phyloP scores from a whole-genome alignment of 164 flowering plant genomes.

The Saururus chinensis region DNA sequence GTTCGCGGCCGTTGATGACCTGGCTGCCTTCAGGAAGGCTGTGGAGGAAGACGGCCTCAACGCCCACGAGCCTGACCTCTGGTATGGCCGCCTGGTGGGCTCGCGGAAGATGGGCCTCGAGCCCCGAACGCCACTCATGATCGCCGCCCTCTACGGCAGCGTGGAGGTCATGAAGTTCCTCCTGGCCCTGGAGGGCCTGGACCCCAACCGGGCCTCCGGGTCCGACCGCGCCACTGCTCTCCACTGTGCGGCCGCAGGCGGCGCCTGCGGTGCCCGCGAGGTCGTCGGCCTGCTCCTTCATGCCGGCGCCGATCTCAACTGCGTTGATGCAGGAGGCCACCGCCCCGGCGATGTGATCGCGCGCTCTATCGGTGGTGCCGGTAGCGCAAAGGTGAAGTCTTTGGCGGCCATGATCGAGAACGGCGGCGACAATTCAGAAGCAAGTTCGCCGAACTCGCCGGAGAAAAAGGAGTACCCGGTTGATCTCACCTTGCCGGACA shows the following conservation, averaged over 20 bases:
- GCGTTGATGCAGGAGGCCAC: constrained; percentile 22
- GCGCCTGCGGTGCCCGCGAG: constrained; percentile 36
- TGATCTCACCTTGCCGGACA: constrained; percentile 55
- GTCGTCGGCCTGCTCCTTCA: constrained; percentile 33
- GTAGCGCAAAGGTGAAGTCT: constrained; percentile 15
- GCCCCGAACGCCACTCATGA: constrained; percentile 77
- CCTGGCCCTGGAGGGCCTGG: constrained; percentile 24
- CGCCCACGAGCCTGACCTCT: constrained; percentile 6
- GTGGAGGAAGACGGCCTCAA: constrained; percentile 9
- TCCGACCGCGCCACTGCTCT: constrained; percentile 72
- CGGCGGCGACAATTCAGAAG: neutral
- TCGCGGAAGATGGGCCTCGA: constrained; percentile 67
- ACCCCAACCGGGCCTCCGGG: constrained; percentile 59
- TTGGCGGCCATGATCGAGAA: constrained; percentile 24
- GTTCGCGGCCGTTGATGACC: constrained; percentile 10
- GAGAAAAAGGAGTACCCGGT: constrained; percentile 55
- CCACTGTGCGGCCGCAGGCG: constrained; percentile 87
- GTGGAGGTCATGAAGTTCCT: constrained; percentile 43
- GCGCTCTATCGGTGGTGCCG: constrained; percentile 18
- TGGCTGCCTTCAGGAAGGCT: constrained; percentile 1
- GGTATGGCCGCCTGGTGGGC: constrained; percentile 11
- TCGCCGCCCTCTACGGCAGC: constrained; percentile 76
- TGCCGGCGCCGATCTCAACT: constrained; percentile 32
- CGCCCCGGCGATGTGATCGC: constrained; percentile 42
- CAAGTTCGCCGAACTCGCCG: neutral